Conservation (phyloP, 805 yeast species). For the Kodamaea sagamina region DNA sequence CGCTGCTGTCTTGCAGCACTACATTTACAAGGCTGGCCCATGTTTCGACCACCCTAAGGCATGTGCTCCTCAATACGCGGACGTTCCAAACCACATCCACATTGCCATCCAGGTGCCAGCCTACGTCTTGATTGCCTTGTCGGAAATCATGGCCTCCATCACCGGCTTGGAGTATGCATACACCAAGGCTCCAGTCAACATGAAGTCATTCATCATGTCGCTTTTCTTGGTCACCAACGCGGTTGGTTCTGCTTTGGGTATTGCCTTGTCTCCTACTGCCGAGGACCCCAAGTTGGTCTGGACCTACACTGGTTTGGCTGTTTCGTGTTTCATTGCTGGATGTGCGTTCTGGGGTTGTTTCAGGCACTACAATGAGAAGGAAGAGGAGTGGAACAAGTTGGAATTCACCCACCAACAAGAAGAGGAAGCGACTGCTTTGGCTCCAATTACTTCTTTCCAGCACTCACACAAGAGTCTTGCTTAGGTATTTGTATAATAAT, state of each 20-base stretch:
- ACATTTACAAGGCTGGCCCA: constrained; percentile 70
- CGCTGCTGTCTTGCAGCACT: constrained; percentile 74
- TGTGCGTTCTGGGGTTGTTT: constrained; percentile 60
- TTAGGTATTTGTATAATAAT: too few species aligned
- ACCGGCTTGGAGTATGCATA: constrained; percentile 85
- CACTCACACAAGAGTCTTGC: constrained; percentile 20
- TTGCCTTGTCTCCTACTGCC: constrained; percentile 67
- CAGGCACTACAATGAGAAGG: constrained; percentile 54
- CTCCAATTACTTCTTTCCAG: constrained; percentile 18
- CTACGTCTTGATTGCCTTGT: constrained; percentile 68
- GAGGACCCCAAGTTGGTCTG: constrained; percentile 70
- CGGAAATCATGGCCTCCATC: constrained; percentile 78
- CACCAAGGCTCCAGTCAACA: constrained; percentile 73
- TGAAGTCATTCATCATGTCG: constrained; percentile 67
- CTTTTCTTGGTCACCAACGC: constrained; percentile 71
- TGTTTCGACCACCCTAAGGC: constrained; percentile 64
- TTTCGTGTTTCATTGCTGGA: constrained; percentile 61
- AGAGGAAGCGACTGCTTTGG: constrained; percentile 11
- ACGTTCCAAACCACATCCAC: constrained; percentile 56
- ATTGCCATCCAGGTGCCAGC: constrained; percentile 75
- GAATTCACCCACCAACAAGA: constrained; percentile 33
- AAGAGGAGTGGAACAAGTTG: constrained; percentile 58
- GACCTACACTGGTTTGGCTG: constrained; percentile 65
- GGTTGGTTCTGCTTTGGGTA: constrained; percentile 75
- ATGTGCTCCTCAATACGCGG: constrained; percentile 45